Percentiles rank a stretch among this genome's conserved stretches.
Evolutionary conservation across 331 rosid genomes (phyloP).

Genomic region (Spiraea crenata): DNA sequence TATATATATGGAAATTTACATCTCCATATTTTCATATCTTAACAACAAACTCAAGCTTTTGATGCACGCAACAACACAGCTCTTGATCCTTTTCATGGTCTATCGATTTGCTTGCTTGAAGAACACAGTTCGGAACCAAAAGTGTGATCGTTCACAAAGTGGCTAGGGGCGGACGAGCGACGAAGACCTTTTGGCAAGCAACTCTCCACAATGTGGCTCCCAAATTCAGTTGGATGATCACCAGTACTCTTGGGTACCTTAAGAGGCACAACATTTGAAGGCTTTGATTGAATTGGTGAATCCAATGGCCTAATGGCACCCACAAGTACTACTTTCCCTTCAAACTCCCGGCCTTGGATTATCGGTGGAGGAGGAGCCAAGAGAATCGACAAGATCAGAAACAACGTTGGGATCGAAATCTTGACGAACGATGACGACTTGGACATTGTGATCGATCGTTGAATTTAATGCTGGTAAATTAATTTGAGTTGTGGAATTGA

Average conservation of each 20-base stretch:
- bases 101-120: conserved; percentile 19
- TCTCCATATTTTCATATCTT: conserved; percentile 10
- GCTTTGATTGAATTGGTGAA: background rate
- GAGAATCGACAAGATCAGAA: conserved; percentile 26
- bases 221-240: background rate
- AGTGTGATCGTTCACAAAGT: conserved; percentile 48
- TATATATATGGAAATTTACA: conserved; percentile 18
- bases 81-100: conserved; percentile 5
- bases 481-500: background rate
- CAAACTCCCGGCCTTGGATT: conserved; percentile 2
- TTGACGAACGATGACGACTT: background rate
- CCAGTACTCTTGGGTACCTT: conserved; percentile 32
- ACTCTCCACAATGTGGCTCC: conserved; percentile 35
- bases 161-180: conserved; percentile 63
- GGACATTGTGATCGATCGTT: conserved; percentile 9
- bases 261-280: conserved; percentile 30
- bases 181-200: conserved; percentile 67
- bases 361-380: conserved; percentile 22
- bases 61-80: background rate
- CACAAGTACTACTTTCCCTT: conserved; percentile 9
- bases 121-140: conserved; percentile 48
- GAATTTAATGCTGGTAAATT: no score
- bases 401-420: conserved; percentile 10
- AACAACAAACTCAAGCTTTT: background rate
- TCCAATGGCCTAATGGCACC: conserved; percentile 33